Percentiles rank a stretch among this genome's conserved stretches.
These are phyloP conservation scores for Phytophthora rubi DNA, from an alignment of 352 stramenopile genomes.

Conservation along the genomic window DNA sequence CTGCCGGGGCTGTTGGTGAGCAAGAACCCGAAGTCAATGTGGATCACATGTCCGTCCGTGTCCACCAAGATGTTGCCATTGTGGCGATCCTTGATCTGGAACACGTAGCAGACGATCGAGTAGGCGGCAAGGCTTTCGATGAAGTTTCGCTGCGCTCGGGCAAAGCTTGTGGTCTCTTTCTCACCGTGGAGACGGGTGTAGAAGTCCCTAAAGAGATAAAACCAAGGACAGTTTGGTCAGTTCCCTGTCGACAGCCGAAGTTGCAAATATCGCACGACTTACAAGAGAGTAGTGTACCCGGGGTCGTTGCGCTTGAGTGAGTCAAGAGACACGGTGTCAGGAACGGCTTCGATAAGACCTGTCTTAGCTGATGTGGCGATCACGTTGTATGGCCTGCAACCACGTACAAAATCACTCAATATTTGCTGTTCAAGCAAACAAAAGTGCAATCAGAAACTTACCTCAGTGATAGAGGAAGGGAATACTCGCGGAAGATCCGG, in stretches of 20 bases:
- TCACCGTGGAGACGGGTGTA: conserved; percentile 92
- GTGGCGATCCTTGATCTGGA: conserved; percentile 99
- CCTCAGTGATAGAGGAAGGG: conserved; percentile 92
- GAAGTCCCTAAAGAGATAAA: conserved; percentile 86
- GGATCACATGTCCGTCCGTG: conserved; percentile 95
- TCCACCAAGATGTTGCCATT: conserved; percentile 99
- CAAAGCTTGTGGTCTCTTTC: conserved; percentile 74
- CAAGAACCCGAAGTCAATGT: conserved; percentile 99
- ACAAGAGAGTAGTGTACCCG: conserved; percentile 89
- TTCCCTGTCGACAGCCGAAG: not conserved
- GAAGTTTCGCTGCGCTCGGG: conserved; percentile 89
- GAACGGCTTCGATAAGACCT: conserved; percentile 96
- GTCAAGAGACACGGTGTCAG: conserved; percentile 97
- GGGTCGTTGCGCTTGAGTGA: conserved; percentile 93
- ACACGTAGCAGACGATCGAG: conserved; percentile 97
- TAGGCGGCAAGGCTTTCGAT: conserved; percentile 96
- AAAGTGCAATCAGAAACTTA: conserved; percentile 24
- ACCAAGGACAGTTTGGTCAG: conserved; percentile 3
- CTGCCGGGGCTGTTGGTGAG: conserved; percentile 95
- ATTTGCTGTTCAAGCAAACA: conserved; percentile 41
- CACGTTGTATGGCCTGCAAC: conserved; percentile 94
- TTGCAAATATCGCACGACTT: conserved; percentile 51
- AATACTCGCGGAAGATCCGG: conserved; percentile 95
- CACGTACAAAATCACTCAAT: not conserved
- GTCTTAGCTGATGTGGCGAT: conserved; percentile 94